Percentiles rank a stretch among this genome's conserved stretches.
Conservation (phyloP, 768 basidiomycete species). For the Tephrocybe sp. region DNA sequence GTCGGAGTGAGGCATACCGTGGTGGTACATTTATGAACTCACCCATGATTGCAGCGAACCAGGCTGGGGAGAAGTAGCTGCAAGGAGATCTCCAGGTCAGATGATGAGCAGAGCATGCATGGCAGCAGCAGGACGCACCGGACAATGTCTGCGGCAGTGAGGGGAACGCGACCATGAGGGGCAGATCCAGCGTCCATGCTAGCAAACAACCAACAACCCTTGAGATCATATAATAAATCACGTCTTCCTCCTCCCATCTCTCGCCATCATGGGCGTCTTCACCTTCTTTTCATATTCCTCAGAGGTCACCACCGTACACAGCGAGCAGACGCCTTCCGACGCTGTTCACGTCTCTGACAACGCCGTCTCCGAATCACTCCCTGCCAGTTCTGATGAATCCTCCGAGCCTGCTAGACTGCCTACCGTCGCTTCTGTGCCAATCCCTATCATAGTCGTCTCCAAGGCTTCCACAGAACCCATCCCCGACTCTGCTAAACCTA, state of each 20-base stretch:
- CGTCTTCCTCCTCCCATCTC: constrained; percentile 4
- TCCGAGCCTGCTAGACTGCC: background rate
- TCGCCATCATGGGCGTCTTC: constrained; percentile 23
- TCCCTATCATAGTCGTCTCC: constrained; percentile 7
- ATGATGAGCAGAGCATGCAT: background rate
- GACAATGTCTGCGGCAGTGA: constrained; percentile 23
- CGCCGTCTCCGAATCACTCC: background rate
- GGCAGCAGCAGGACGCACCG: constrained; percentile 20
- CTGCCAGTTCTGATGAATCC: background rate
- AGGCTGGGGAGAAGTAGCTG: constrained; percentile 40
- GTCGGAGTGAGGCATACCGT: no score
- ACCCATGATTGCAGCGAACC: constrained; percentile 48
- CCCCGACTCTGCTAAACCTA: no score
- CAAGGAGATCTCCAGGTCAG: background rate
- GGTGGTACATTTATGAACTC: no score
- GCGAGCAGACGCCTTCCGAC: background rate
- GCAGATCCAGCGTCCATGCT: background rate
- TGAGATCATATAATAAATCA: background rate
- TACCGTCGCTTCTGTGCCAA: background rate
- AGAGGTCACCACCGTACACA: background rate
- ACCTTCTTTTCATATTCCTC: constrained; percentile 22
- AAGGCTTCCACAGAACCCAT: background rate
- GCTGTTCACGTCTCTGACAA: constrained; percentile 1
- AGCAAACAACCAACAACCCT: background rate
- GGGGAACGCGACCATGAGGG: background rate